Conservation (phyloP, 2,329 filamentous ascomycete genomes). For the Paraconiothyrium brasiliense region DNA sequence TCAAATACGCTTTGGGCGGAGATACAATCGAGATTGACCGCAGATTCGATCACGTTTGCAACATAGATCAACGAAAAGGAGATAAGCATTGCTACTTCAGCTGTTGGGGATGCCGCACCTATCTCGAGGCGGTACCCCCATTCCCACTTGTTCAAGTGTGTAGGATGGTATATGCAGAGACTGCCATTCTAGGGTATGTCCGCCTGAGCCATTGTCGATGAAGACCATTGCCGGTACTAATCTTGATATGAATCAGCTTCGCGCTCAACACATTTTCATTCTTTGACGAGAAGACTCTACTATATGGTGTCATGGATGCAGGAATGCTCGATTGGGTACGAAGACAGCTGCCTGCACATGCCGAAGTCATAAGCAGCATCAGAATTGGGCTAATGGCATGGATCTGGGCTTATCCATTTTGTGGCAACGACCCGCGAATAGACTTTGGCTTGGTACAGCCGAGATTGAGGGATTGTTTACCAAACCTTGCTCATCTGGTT, state of each 20-base stretch:
- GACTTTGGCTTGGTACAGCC: background rate
- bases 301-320: too few species aligned
- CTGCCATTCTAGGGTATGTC: slow-evolving; percentile 9
- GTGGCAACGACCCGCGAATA: too few species aligned
- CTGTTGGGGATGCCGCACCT: too few species aligned
- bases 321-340: background rate
- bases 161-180: slow-evolving; percentile 21
- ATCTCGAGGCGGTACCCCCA: too few species aligned
- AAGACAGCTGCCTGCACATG: background rate
- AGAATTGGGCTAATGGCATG: background rate
- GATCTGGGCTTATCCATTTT: background rate
- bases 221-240: background rate
- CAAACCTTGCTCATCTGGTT: background rate
- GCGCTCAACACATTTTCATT: background rate
- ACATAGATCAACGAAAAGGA: too few species aligned
- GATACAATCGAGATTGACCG: background rate
- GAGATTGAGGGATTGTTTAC: background rate
- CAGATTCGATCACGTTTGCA: background rate
- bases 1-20: slow-evolving; percentile 12
- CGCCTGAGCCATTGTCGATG: background rate
- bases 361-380: background rate
- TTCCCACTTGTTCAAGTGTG: slow-evolving; percentile 9
- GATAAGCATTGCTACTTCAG: too few species aligned
- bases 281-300: background rate
- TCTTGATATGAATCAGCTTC: background rate